A percentile compares a stretch with the other conserved stretches of the same genome.
Evolutionary conservation across 176 grass and related monocot genomes (phyloP).

Genomic region (Thalia dealbata): DNA sequence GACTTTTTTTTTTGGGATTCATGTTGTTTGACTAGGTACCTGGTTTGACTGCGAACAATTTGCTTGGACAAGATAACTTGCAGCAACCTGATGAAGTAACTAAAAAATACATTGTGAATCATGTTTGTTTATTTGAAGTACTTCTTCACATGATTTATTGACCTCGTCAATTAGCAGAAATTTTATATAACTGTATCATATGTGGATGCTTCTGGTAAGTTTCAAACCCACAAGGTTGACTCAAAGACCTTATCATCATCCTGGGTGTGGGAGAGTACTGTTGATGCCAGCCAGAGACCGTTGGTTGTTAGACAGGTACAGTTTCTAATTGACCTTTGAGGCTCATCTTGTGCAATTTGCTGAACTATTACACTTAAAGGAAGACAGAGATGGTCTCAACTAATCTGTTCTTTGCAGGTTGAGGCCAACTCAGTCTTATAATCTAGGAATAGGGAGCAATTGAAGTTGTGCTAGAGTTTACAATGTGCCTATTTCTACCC

Average conservation of each 20-base stretch:
- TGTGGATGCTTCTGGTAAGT: constrained; percentile 2
- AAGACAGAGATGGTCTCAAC: background rate
- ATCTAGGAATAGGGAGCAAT: background rate
- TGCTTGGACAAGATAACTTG: background rate
- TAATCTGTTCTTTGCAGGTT: background rate
- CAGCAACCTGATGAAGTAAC: constrained; percentile 4
- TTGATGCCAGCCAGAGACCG: background rate
- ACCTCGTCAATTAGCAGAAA: background rate
- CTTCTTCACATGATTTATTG: background rate
- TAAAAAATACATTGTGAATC: background rate
- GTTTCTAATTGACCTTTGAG: background rate
- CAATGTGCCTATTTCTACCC: no score
- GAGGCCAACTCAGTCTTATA: background rate
- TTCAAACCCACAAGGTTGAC: constrained; percentile 12
- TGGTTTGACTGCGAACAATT: background rate
- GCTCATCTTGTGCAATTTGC: background rate
- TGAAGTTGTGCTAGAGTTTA: background rate
- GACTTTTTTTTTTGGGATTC: background rate
- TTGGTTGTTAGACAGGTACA: background rate
- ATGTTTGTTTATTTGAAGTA: background rate
- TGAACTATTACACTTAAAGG: background rate
- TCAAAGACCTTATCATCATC: constrained; percentile 10
- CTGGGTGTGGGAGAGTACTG: constrained; percentile 11
- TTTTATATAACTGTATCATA: constrained; percentile 5
- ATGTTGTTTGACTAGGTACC: background rate